Base-by-base conservation (phyloP, 805 yeast genomes). In the Cyberlindnera suaveolens region DNA sequence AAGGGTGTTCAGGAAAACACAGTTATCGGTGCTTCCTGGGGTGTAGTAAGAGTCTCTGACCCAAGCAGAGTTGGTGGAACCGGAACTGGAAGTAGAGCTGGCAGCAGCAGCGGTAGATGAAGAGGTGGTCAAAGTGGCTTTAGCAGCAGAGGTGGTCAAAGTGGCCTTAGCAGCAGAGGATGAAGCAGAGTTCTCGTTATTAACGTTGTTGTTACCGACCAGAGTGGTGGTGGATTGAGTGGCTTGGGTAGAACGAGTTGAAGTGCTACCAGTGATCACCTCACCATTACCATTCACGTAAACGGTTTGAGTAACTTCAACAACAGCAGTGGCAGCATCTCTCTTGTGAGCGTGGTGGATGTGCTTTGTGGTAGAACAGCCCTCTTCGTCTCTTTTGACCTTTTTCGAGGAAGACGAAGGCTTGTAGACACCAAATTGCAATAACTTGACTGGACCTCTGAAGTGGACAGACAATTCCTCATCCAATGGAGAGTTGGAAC, bases 381-480 rank as follows among this genome's bases (percentile, higher is more conserved):
- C 47, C 38, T 49, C 62, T 33, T 63, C 72, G 48, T 67, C 72
- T 62, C 73, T 73, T 57, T 69, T 72, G 30, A 41, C 41, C 52
- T 68, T 62, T 41, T 64, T 47, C 26, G 66, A 49, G 34, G 71
- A 56, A 35, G 70, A 52, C 20, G 76, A 60, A 50, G 87, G 90
- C 58, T 82, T 80, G 74, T 90, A 93, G 43, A 87, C 96, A 65
- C 90, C 97, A 61, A 93, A 88, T 68, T 87, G 87, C 59, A 72
- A 68, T 61, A 88, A 77, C 61, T 77, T 74, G 54, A 88, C 60
- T 31, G 96, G 96, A 56, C 96, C 96, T 72, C 96, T 82, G 73
- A 87, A 84, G 65, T 88, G 96, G 46, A 88, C 80, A 31, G 95
- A 81, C 48, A 88, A 68, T 65, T 88, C 96, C 71, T 87, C 93